Base-by-base conservation (phyloP, 140 eudicot species). In the Stevia rebaudiana region DNA sequence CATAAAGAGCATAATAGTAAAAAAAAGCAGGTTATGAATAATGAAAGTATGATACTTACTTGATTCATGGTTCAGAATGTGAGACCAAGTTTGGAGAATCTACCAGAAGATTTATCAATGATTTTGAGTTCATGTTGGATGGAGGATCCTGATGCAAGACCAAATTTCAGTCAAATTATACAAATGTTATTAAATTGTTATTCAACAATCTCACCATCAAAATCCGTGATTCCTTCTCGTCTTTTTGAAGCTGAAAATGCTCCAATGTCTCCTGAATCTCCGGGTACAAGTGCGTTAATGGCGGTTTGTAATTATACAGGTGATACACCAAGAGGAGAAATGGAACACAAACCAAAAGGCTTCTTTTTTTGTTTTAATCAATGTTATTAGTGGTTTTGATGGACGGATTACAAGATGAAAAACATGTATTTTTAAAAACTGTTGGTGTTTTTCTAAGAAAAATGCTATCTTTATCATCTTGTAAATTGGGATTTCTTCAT, bases 231-330 rank as follows among this genome's bases (percentile, higher is more conserved):
- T 19, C 79, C 87, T 70, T 71, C 84, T 17, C 81, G 84, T 39
- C 66, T 82, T 44, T 82, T 74, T 39, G 37, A 74, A 0, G 61
- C 72, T 23, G 81, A 70, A 28, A 81, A 75, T 28, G 60, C 81
- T 40, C 68, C 82, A 8, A 67, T 82, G 76, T 76, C 87, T 17
- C 84, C 88, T 5, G 88, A 82, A 59, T 82, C 88, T 44, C 88
- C 88, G 6, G 87, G 88, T 21, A 82, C 88, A 42, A 79, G 88
- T 40, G 74, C 88, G 7, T 75, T 82, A 68, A 82, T 82, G 78
- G 75, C 82, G 0, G 76, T 46, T 11, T 61, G 73, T 25, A 71
- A 75, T 50, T 68, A 22, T 78, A 23, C 84, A 43, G 87, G 76
- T 30, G 87, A 81, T 52, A 55, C 79, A 3, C 79, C 81, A 0